A percentile compares a stretch with the other conserved stretches of the same genome.
Evolutionary conservation across 257 asterid genomes (phyloP).

Genomic region (Ocimum tenuiflorum): DNA sequence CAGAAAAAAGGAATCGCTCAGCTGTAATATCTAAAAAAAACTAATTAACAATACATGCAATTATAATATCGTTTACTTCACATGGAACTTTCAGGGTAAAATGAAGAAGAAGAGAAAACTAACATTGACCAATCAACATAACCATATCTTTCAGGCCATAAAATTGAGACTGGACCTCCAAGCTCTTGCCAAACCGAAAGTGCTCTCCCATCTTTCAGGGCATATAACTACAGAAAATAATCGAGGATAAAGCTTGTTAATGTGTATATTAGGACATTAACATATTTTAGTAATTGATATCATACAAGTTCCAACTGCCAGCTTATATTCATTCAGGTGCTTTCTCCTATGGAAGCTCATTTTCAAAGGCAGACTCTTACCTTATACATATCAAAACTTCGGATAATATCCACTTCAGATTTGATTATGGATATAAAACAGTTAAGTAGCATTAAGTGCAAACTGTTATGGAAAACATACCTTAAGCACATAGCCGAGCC

Average conservation of each 20-base stretch:
- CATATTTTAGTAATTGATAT: not conserved
- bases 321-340: constrained; percentile 2
- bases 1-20: constrained; percentile 28
- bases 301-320: constrained; percentile 5
- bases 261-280: not conserved
- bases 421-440: constrained; percentile 4
- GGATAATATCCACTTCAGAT: constrained; percentile 14
- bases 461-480: constrained; percentile 29
- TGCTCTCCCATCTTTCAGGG: constrained; percentile 65
- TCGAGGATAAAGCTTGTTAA: constrained; percentile 1
- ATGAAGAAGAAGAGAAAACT: constrained; percentile 29
- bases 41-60: constrained; percentile 11
- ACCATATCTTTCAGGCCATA: constrained; percentile 70
- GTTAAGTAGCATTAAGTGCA: constrained; percentile 17
- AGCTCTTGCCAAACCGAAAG: constrained; percentile 68
- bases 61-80: constrained; percentile 2
- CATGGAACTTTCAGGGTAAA: constrained; percentile 21
- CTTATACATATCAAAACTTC: constrained; percentile 10
- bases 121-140: constrained; percentile 90
- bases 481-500: constrained; percentile 73
- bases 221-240: constrained; percentile 53
- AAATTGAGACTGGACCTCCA: constrained; percentile 63
- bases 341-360: constrained; percentile 11
- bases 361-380: not conserved
- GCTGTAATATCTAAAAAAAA: constrained; percentile 12